A percentile compares a stretch with the other conserved stretches of the same genome.
Conservation (phyloP, 371 early-diverging fungal genomes). For the Actinomucor elegans region DNA sequence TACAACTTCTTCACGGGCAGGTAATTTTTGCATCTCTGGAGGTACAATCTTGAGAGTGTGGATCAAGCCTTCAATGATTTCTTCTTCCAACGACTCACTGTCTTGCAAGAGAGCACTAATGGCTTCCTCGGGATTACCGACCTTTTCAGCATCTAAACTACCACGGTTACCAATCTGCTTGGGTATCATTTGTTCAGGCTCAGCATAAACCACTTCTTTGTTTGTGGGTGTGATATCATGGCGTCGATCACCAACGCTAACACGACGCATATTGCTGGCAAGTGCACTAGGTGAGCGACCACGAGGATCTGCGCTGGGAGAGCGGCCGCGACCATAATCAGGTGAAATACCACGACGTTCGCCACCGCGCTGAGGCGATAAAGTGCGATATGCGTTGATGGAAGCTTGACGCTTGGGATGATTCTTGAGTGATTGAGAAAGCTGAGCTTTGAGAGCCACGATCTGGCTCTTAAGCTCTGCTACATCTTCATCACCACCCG, state of each 20-base stretch:
- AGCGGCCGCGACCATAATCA: conserved; percentile 17
- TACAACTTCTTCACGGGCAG: conserved; percentile 81
- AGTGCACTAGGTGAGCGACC: conserved; percentile 40
- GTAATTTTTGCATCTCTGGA: conserved; percentile 81
- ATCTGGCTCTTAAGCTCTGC: conserved; percentile 54
- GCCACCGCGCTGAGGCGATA: conserved; percentile 36
- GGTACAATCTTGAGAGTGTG: conserved; percentile 85
- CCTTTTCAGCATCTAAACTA: conserved; percentile 31
- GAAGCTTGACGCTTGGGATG: conserved; percentile 47
- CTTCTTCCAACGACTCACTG: conserved; percentile 69
- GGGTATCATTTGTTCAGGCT: conserved; percentile 45
- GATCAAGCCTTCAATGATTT: conserved; percentile 86
- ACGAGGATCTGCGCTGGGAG: conserved; percentile 32
- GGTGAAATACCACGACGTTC: conserved; percentile 41
- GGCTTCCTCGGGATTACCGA: conserved; percentile 53
- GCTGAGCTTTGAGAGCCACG: conserved; percentile 52
- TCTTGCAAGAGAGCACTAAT: conserved; percentile 21
- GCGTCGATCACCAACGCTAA: conserved; percentile 23
- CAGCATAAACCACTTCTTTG: conserved; percentile 34
- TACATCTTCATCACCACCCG: conserved; percentile 32
- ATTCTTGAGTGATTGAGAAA: conserved; percentile 40
- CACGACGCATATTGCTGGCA: conserved; percentile 31
- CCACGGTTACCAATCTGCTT: conserved; percentile 42
- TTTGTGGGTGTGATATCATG: conserved; percentile 8
- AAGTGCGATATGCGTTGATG: conserved; percentile 31